Conservation (phyloP, 2,329 filamentous ascomycete species). For the Macrophomina tecta region DNA sequence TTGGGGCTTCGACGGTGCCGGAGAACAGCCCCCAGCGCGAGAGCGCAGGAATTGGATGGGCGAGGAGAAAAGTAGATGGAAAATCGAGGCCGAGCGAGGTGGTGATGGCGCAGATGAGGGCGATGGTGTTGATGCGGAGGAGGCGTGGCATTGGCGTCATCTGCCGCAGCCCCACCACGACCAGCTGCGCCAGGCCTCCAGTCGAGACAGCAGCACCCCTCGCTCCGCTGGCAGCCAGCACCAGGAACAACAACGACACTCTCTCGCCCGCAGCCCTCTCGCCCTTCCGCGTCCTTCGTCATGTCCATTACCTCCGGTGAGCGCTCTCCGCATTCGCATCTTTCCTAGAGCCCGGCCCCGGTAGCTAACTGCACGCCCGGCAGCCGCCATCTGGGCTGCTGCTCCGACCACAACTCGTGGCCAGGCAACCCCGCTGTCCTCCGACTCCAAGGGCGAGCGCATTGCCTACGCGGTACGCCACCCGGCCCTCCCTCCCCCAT, state of each 20-base stretch:
- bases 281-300: background rate
- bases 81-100: too few species aligned
- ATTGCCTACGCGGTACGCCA: constrained; percentile 83
- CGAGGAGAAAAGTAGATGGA: too few species aligned
- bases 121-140: too few species aligned
- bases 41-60: too few species aligned
- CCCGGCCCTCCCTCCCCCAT: constrained; percentile 38
- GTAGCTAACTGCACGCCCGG: background rate
- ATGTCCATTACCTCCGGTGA: constrained; percentile 27
- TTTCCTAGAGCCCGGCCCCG: too few species aligned
- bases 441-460: constrained; percentile 86
- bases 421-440: constrained; percentile 85
- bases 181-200: background rate
- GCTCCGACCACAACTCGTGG: constrained; percentile 83
- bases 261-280: background rate
- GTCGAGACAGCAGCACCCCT: constrained; percentile 8
- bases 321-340: background rate
- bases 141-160: too few species aligned
- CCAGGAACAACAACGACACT: constrained; percentile 2
- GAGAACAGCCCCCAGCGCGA: too few species aligned
- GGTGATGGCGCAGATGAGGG: too few species aligned
- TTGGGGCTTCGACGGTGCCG: too few species aligned
- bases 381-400: constrained; percentile 80
- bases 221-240: constrained; percentile 14
- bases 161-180: constrained; percentile 12